A percentile compares a stretch with the other conserved stretches of the same genome.
phyloP scores from a whole-genome alignment of 306 rosid genomes.

The Adenanthera pavonina region DNA sequence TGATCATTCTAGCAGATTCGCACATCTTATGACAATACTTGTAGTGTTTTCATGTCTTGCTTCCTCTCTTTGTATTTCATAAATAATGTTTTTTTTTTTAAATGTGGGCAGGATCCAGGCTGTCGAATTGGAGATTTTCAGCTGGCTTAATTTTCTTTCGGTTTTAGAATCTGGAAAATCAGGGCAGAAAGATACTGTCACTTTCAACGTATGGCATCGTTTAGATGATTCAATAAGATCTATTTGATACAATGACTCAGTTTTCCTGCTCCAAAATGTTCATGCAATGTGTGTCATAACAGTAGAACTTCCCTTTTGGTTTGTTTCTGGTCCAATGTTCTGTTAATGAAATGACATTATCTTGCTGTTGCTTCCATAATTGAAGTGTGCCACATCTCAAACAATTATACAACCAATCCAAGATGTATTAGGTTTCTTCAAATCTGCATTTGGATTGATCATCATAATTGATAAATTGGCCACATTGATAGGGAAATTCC shows the following conservation, averaged over 20 bases:
- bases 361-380: neutral
- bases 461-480: neutral
- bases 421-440: neutral
- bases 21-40: neutral
- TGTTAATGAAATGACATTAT: conserved; percentile 15
- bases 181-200: conserved; percentile 40
- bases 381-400: neutral
- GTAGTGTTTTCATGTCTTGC: neutral
- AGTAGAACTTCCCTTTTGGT: neutral
- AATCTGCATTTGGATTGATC: neutral
- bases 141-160: conserved; percentile 22
- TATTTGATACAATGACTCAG: neutral
- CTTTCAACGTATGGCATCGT: conserved; percentile 32
- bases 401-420: neutral
- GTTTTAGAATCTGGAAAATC: conserved; percentile 32
- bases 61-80: neutral
- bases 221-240: conserved; percentile 41
- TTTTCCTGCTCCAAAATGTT: conserved; percentile 14
- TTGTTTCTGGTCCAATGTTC: conserved; percentile 9
- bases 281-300: neutral
- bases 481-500: neutral
- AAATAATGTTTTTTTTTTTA: neutral
- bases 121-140: conserved; percentile 30
- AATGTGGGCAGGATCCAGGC: conserved; percentile 30
- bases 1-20: neutral